Evolutionary conservation across 2,329 filamentous ascomycete genomes (phyloP).

Genomic region (Septoria linicola): DNA sequence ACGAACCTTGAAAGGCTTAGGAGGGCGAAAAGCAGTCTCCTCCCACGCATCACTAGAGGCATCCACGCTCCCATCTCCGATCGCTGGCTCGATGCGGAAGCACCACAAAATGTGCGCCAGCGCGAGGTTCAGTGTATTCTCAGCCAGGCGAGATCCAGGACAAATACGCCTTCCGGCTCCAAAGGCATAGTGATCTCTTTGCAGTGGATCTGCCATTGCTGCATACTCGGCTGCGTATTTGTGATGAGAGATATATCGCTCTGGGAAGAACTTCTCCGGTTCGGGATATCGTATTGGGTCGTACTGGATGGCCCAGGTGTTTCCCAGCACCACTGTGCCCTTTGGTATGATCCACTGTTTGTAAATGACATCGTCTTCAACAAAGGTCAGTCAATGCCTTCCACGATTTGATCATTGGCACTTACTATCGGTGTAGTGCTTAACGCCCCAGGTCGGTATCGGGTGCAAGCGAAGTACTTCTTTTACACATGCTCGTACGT

Average conservation of each 20-base stretch:
- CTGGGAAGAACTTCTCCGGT: too few species aligned
- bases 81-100: background rate
- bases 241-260: too few species aligned
- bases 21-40: background rate
- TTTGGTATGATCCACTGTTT: constrained; percentile 4
- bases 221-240: too few species aligned
- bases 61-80: background rate
- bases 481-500: constrained; percentile 3
- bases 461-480: constrained; percentile 1
- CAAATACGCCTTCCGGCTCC: background rate
- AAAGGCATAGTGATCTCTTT: too few species aligned
- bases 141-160: constrained; percentile 1
- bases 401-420: too few species aligned
- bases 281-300: too few species aligned
- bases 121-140: background rate
- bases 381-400: too few species aligned
- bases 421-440: background rate
- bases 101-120: background rate
- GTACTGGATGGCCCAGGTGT: background rate
- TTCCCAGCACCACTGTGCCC: background rate
- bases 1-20: background rate
- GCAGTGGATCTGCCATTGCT: too few species aligned
- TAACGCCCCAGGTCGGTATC: background rate
- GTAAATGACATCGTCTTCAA: constrained; percentile 7
- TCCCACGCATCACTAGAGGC: background rate